Base-by-base conservation (phyloP, 768 basidiomycete genomes). In the Boletus insuetus region DNA sequence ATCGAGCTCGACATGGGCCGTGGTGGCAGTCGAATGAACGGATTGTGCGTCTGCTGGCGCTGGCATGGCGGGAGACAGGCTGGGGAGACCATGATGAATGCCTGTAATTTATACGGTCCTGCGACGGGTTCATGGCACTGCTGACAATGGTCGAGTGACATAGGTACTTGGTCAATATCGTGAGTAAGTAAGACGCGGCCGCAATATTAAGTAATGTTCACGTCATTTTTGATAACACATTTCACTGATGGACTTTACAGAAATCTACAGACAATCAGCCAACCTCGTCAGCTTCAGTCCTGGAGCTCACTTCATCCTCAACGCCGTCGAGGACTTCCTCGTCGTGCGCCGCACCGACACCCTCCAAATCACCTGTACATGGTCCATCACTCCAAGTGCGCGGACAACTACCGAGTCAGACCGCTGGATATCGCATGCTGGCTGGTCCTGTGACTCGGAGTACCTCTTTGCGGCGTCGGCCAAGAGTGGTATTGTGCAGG, bases 361-460 rank as follows among this genome's bases (percentile, higher is more conserved):
- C 20, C 86, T 96, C 62, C 85, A 89, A 62, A 86, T 96, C 46
- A 82, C 85, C 17, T 80, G 89, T 51, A 88, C 91, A 19, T 95
- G 90, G 89, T 77, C 82, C 29, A 72, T 91, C 55, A 79, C 85
- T 66, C 60, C 77, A 45, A 77, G 77, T 19, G 82, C 85, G 8
- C 75, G 79, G 6, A 81, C 62, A 31, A 59, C 65, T 42, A 53
- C 72, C 14, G 62, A 45, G 58, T 54, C 54, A 11, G 65, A 79
- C 37, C 64, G 65, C 16, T 79, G 76, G 69, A 85, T 96, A 63
- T 86, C 91, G 17, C 86, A 89, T 61, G 75, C 89, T 4, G 84
- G 80, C 7, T 98, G 93, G 93, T 92, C 92, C 17, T 84, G 82
- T 64, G 93, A 96, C 66, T 91, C 93, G 2, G 87, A 92, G 68